Base-by-base conservation (phyloP, 2,329 filamentous ascomycete genomes). In the Aureobasidium sp. region DNA sequence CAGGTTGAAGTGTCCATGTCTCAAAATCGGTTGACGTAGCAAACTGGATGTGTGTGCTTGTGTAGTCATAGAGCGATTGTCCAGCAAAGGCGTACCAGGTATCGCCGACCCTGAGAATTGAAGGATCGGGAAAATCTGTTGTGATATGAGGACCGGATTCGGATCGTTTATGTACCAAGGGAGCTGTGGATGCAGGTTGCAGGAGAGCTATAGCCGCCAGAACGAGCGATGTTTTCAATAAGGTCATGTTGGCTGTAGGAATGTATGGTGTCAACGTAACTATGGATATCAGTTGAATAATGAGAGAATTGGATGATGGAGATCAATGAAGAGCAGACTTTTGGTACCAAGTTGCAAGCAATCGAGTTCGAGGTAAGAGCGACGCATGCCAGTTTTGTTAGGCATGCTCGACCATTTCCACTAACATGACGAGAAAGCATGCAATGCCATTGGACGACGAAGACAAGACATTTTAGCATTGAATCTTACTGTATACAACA, bases 81-180 rank as follows among this genome's bases (percentile, higher is more conserved):
- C 73, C 73, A 34, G 65, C 73, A 60, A 73, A 74, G 13, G 72
- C 72, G 59, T 72, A 74, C 72, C 72, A 75, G 1, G 67, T 71
- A 30, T 67, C 64, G 39, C 64, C 68, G 29, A 68, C 66, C 44
- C 67, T 65, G 53, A 74, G 67, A 34, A 74, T 67, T 2, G 69
- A 65, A 6, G 73, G 73, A 63, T 75, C 73, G 9, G 68, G 68
- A 53, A 65, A 65, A 58, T 65, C 64, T 30, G 60, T 59, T 5
- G 34, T 45, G 27, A 64, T 64, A 16, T 61, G 50, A 25, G 64
- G 64, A 27, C 63, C 63, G 21, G 45, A 47, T 25, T 53, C 41
- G n/a, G 55, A 36, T n/a, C 41, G 55, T 60, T 48, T 60, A n/a
- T 34, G 47, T 21, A 51, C 13, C 2, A 60, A 8, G 10, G 59